phyloP scores from a whole-genome alignment of 192 early-diverging fungal species.

The Chytriomyces confervae region DNA sequence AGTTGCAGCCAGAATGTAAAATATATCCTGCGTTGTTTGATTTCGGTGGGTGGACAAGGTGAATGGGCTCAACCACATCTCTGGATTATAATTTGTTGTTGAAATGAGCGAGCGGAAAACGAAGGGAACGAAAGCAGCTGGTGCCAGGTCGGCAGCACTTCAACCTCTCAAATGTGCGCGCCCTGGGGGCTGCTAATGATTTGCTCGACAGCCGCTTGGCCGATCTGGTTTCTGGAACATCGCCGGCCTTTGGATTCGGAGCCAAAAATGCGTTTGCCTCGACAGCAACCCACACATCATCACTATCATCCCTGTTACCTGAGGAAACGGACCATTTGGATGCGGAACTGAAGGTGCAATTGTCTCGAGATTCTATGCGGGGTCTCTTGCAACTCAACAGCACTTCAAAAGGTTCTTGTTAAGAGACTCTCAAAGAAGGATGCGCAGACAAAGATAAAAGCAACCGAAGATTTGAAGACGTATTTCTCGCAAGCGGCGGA shows the following conservation, averaged over 20 bases:
- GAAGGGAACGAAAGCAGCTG: constrained; percentile 10
- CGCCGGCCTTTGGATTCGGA: constrained; percentile 73
- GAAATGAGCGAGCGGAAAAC: not conserved
- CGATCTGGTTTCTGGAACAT: constrained; percentile 59
- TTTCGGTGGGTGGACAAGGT: not conserved
- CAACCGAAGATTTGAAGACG: constrained; percentile 77
- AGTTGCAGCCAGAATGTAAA: not conserved
- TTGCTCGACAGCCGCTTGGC: constrained; percentile 63
- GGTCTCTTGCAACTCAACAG: constrained; percentile 51
- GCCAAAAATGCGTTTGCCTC: constrained; percentile 71
- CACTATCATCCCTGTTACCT: constrained; percentile 38
- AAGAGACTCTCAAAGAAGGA: constrained; percentile 89
- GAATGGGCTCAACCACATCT: too few relatives aligned
- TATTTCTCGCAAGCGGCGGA: constrained; percentile 55
- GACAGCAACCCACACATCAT: constrained; percentile 55
- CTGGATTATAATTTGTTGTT: not conserved
- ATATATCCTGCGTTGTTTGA: not conserved
- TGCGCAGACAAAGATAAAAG: constrained; percentile 83
- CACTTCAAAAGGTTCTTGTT: constrained; percentile 68
- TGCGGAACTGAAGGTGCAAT: constrained; percentile 43
- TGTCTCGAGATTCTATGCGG: constrained; percentile 38
- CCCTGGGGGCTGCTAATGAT: not conserved
- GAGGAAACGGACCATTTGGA: constrained; percentile 40
- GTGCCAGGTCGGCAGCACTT: not conserved
- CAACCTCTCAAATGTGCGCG: not conserved